These are phyloP conservation scores for Penicillium samsonianum DNA, from an alignment of 495 filamentous ascomycete species.

Conservation along the genomic window DNA sequence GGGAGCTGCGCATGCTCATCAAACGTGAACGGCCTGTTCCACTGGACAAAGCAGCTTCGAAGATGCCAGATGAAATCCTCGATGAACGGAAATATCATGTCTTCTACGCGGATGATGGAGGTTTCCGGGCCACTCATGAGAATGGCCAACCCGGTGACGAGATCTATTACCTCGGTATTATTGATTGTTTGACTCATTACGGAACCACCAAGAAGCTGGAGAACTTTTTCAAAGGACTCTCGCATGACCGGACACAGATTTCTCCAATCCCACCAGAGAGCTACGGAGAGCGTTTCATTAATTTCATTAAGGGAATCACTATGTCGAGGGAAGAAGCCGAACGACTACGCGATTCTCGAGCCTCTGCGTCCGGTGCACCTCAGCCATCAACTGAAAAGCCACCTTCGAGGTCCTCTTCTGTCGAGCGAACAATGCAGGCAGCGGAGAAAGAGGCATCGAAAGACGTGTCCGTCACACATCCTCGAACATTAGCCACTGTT, in stretches of 20 bases:
- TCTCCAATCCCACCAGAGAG: constrained; percentile 89
- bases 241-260: constrained; percentile 76
- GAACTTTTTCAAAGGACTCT: constrained; percentile 91
- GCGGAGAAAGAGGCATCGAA: constrained; percentile 54
- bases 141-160: constrained; percentile 81
- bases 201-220: constrained; percentile 85
- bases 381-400: constrained; percentile 31
- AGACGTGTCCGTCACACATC: constrained; percentile 56
- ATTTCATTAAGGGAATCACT: constrained; percentile 87
- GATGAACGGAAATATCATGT: constrained; percentile 67
- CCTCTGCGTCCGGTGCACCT: constrained; percentile 13
- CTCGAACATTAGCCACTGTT: constrained; percentile 53
- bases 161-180: constrained; percentile 97
- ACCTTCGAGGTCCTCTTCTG: constrained; percentile 43
- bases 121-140: constrained; percentile 90
- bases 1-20: constrained; percentile 87
- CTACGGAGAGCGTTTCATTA: constrained; percentile 92
- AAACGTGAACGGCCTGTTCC: constrained; percentile 90
- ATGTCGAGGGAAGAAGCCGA: constrained; percentile 83
- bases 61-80: constrained; percentile 86
- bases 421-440: constrained; percentile 48
- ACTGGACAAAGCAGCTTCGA: constrained; percentile 76
- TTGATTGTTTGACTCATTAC: constrained; percentile 96
- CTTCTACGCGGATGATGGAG: constrained; percentile 94
- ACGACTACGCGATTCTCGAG: constrained; percentile 55